Conservation (phyloP, 225 moss, liverwort and hornwort species). For the Lunularia cruciata region DNA sequence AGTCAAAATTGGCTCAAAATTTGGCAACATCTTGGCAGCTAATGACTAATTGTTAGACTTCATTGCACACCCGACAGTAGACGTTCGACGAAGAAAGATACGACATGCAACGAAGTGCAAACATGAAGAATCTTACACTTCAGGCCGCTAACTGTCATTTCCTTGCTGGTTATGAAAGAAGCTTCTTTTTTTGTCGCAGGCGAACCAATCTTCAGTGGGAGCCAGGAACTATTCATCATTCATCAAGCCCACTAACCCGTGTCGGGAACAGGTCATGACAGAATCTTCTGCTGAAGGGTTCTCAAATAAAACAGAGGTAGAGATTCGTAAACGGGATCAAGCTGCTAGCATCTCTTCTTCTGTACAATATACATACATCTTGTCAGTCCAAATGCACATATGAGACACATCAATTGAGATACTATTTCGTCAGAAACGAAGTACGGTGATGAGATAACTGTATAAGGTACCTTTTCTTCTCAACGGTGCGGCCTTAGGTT, state of each 20-base stretch:
- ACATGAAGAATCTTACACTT: conserved; percentile 12
- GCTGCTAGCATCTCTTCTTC: conserved; percentile 25
- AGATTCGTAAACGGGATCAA: not conserved
- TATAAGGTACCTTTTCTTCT: conserved; percentile 27
- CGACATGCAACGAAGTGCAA: too few relatives aligned
- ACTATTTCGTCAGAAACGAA: not conserved
- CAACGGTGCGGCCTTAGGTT: not conserved
- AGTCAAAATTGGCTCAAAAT: too few relatives aligned
- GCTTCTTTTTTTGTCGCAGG: not conserved
- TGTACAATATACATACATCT: conserved; percentile 22
- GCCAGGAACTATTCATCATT: not conserved
- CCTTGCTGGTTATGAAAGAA: not conserved
- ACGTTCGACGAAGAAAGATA: too few relatives aligned
- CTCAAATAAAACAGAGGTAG: not conserved
- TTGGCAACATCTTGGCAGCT: too few relatives aligned
- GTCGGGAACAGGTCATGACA: too few relatives aligned
- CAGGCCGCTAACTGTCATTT: not conserved
- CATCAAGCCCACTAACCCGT: not conserved
- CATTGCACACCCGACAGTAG: too few relatives aligned
- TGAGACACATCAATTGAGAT: not conserved
- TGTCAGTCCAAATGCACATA: not conserved
- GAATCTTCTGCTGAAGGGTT: not conserved
- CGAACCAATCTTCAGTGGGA: not conserved
- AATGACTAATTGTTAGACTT: too few relatives aligned
- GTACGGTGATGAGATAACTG: not conserved